A percentile compares a stretch with the other conserved stretches of the same genome.
Evolutionary conservation across 2,329 filamentous ascomycete genomes (phyloP).

Genomic region (Clathrospora elynae): DNA sequence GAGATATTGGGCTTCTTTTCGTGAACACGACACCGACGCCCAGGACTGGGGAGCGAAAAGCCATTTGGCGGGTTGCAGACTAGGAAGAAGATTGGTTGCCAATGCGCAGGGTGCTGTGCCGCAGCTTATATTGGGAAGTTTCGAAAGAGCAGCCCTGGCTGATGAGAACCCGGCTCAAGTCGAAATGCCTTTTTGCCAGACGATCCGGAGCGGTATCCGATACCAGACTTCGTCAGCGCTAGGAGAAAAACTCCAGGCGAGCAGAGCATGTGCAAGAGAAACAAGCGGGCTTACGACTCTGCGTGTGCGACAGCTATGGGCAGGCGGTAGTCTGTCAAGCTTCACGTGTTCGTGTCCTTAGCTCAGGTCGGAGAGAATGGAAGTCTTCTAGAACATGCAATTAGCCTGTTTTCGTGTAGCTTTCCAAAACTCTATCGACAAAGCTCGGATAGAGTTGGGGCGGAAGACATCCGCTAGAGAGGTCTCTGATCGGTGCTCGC

Average conservation of each 20-base stretch:
- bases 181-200: background rate
- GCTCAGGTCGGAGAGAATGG: conserved; percentile 10
- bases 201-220: conserved; percentile 2
- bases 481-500: conserved; percentile 5
- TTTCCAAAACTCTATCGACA: conserved; percentile 7
- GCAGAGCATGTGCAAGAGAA: too few relatives aligned
- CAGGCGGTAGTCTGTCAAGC: conserved; percentile 8
- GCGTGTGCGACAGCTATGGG: too few relatives aligned
- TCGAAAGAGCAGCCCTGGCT: conserved; percentile 1
- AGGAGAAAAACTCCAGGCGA: background rate
- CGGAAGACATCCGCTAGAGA: conserved; percentile 1
- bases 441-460: background rate
- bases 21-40: conserved; percentile 1
- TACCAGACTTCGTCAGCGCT: background rate
- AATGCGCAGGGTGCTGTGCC: conserved; percentile 10
- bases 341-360: conserved; percentile 9
- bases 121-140: conserved; percentile 2
- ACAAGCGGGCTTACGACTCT: too few relatives aligned
- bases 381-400: conserved; percentile 21
- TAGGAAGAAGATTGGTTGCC: conserved; percentile 4
- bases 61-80: background rate
- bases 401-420: conserved; percentile 7
- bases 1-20: background rate
- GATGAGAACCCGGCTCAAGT: conserved; percentile 2
- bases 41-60: conserved; percentile 1